Percentiles rank a stretch among this genome's conserved stretches.
Conservation (phyloP, 352 stramenopile species). For the Globisporangium spiculum region DNA sequence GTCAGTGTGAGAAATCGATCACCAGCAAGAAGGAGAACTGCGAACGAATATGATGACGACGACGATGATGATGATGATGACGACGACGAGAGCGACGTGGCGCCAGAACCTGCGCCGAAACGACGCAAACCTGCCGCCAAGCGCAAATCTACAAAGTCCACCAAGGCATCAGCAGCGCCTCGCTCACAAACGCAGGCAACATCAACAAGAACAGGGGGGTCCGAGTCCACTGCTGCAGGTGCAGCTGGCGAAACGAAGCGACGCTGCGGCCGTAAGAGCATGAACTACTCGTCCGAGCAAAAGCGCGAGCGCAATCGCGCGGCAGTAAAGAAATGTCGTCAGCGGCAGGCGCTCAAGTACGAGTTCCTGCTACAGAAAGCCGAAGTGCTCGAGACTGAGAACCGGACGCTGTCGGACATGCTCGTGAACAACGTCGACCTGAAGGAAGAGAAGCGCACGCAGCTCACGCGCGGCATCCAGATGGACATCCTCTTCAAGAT, state of each 20-base stretch:
- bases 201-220: background rate
- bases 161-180: background rate
- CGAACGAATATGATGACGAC: background rate
- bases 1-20: background rate
- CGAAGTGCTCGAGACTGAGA: slow-evolving; percentile 61
- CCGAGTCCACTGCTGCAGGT: background rate
- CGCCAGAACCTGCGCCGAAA: background rate
- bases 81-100: background rate
- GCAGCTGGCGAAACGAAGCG: slow-evolving; percentile 38
- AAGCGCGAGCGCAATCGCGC: slow-evolving; percentile 82
- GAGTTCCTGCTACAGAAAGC: slow-evolving; percentile 78
- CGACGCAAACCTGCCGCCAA: slow-evolving; percentile 3
- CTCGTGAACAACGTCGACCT: slow-evolving; percentile 69
- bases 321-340: slow-evolving; percentile 82
- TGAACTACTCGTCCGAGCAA: slow-evolving; percentile 85
- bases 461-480: slow-evolving; percentile 76
- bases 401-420: slow-evolving; percentile 70
- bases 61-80: slow-evolving; percentile 9
- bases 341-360: slow-evolving; percentile 78
- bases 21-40: background rate
- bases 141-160: slow-evolving; percentile 4
- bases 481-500: slow-evolving; percentile 88
- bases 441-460: slow-evolving; percentile 48
- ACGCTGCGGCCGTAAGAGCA: slow-evolving; percentile 77
- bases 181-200: background rate